These are phyloP conservation scores for Auricularia cornea DNA, from an alignment of 768 basidiomycete species.

Conservation along the genomic window DNA sequence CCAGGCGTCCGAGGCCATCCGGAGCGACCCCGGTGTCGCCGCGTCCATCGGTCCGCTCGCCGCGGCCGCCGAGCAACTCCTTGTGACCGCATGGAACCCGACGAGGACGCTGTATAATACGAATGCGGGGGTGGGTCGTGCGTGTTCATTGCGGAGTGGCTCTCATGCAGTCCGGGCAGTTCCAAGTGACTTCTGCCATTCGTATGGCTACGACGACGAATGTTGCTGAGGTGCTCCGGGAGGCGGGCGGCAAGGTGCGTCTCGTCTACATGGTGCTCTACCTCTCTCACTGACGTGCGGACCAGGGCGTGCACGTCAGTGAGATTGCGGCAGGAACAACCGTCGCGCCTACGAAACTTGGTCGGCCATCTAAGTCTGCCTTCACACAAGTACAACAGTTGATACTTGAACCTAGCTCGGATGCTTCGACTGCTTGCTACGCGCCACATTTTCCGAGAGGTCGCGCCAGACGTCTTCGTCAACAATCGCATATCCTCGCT, in stretches of 20 bases:
- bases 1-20: not conserved
- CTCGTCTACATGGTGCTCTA: not conserved
- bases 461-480: slow-evolving; percentile 21
- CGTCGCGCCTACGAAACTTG: slow-evolving; percentile 26
- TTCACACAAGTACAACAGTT: no score
- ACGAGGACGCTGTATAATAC: not conserved
- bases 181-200: not conserved
- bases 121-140: no score
- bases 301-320: slow-evolving; percentile 21
- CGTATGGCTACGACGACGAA: not conserved
- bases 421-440: slow-evolving; percentile 21
- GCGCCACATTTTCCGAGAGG: slow-evolving; percentile 23
- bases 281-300: not conserved
- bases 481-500: slow-evolving; percentile 18
- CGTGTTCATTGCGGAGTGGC: no score
- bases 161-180: no score
- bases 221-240: not conserved
- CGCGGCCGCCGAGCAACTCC: not conserved
- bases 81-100: not conserved
- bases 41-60: not conserved
- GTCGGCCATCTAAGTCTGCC: slow-evolving; percentile 13
- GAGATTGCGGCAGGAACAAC: slow-evolving; percentile 29
- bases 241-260: not conserved
- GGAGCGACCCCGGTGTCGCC: not conserved
- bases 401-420: slow-evolving; percentile 13